A percentile compares a stretch with the other conserved stretches of the same genome.
Conservation (phyloP, 2,329 filamentous ascomycete species). For the Mycocentrospora acerina region DNA sequence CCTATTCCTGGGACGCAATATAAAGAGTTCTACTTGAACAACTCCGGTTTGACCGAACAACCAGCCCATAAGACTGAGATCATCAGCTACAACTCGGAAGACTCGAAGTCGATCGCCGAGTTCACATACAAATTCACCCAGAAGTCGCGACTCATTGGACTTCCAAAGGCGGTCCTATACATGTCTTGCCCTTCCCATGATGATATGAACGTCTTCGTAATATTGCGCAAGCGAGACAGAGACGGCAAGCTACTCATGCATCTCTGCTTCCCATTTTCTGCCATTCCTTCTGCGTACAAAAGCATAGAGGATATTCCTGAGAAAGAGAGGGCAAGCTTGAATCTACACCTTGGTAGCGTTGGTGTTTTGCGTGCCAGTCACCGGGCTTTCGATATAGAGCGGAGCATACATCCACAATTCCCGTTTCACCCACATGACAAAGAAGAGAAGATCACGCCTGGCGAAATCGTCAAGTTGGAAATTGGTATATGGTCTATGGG, state of each 20-base stretch:
- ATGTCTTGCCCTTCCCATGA: slow-evolving; percentile 47
- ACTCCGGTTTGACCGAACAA: slow-evolving; percentile 5
- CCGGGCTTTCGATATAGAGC: slow-evolving; percentile 32
- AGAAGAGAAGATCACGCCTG: slow-evolving; percentile 45
- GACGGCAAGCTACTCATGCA: slow-evolving; percentile 47
- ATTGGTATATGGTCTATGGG: slow-evolving; percentile 54
- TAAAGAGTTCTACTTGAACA: slow-evolving; percentile 10
- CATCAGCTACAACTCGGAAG: slow-evolving; percentile 18
- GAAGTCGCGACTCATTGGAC: slow-evolving; percentile 46
- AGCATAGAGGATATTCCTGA: slow-evolving; percentile 61
- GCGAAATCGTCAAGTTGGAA: slow-evolving; percentile 48
- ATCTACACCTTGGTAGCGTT: slow-evolving; percentile 46
- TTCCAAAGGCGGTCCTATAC: slow-evolving; percentile 52
- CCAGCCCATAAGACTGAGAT: slow-evolving; percentile 1
- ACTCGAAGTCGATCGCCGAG: slow-evolving; percentile 13
- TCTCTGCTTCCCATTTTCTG: slow-evolving; percentile 47
- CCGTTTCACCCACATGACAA: slow-evolving; percentile 44
- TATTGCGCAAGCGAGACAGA: slow-evolving; percentile 48
- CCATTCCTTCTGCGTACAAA: slow-evolving; percentile 22
- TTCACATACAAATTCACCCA: slow-evolving; percentile 35
- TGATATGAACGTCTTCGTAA: slow-evolving; percentile 49
- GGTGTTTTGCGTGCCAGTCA: slow-evolving; percentile 51
- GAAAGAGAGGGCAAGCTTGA: slow-evolving; percentile 44
- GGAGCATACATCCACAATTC: slow-evolving; percentile 25
- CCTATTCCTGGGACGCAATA: slow-evolving; percentile 19